Percentiles rank a stretch among this genome's conserved stretches.
phyloP scores from a whole-genome alignment of 805 yeast species.

The Pichia insulana region DNA sequence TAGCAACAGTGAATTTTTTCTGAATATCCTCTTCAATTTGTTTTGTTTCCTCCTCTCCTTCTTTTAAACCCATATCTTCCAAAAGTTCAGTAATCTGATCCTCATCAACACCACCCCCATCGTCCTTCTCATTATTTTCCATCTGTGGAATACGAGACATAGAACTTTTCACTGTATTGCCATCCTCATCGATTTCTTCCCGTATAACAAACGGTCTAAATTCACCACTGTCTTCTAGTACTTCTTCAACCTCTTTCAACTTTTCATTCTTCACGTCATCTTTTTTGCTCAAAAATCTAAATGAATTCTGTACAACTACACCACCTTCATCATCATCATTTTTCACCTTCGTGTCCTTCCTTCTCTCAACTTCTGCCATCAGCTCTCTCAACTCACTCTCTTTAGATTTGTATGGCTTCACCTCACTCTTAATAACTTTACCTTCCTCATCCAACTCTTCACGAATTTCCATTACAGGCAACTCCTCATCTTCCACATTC shows the following conservation, averaged over 20 bases:
- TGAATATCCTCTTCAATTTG: neutral
- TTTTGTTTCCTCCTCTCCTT: neutral
- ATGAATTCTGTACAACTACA: conserved; percentile 4
- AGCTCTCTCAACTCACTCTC: conserved; percentile 3
- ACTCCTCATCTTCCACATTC: conserved; percentile 30
- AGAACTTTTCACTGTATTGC: conserved; percentile 44
- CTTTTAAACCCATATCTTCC: conserved; percentile 29
- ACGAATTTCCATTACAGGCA: conserved; percentile 71
- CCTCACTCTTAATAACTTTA: conserved; percentile 42
- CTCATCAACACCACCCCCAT: conserved; percentile 17
- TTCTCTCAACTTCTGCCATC: neutral
- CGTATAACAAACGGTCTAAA: conserved; percentile 53
- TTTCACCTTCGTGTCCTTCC: conserved; percentile 27
- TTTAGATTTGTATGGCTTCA: conserved; percentile 28
- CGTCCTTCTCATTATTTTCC: conserved; percentile 4
- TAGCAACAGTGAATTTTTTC: conserved; percentile 25
- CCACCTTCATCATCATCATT: conserved; percentile 23
- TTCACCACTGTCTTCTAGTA: neutral
- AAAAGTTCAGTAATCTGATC: conserved; percentile 27
- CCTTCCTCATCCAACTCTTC: conserved; percentile 86
- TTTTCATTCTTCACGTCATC: neutral
- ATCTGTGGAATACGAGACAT: conserved; percentile 27
- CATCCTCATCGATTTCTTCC: conserved; percentile 77
- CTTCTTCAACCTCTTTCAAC: conserved; percentile 12
- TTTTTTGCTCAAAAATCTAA: conserved; percentile 2